A percentile compares a stretch with the other conserved stretches of the same genome.
Conservation (phyloP, 202 grass and related monocot genomes). For the Panicum hallii region DNA sequence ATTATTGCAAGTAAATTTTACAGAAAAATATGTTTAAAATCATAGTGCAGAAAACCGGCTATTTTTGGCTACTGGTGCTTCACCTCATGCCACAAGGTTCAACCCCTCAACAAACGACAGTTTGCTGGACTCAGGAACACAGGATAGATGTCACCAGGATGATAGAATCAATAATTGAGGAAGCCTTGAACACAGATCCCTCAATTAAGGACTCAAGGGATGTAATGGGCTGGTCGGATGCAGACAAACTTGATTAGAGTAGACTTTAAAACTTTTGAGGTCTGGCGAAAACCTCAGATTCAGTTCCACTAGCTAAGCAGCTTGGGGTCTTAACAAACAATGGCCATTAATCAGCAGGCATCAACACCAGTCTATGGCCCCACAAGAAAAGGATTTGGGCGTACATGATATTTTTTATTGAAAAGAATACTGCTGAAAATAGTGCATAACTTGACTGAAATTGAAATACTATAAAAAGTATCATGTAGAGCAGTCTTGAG, state of each 20-base stretch:
- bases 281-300: neutral
- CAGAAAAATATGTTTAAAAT: neutral
- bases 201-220: neutral
- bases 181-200: too few species aligned
- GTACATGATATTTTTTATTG: neutral
- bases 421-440: too few species aligned
- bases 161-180: neutral
- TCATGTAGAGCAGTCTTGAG: too few species aligned
- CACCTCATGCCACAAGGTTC: neutral
- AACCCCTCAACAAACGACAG: too few species aligned
- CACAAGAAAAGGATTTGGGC: neutral
- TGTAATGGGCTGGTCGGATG: neutral
- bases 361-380: neutral
- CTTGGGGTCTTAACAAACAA: neutral
- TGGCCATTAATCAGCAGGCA: neutral
- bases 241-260: neutral
- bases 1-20: neutral
- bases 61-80: neutral
- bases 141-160: neutral
- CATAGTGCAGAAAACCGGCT: too few species aligned
- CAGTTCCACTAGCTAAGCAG: neutral
- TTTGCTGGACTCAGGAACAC: neutral
- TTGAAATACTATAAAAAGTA: too few species aligned
- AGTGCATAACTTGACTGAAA: too few species aligned
- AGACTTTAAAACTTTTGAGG: neutral